Percentiles rank a stretch among this genome's conserved stretches.
phyloP scores from a whole-genome alignment of 176 grass and related monocot genomes.

The Bonia amplexicaulis region DNA sequence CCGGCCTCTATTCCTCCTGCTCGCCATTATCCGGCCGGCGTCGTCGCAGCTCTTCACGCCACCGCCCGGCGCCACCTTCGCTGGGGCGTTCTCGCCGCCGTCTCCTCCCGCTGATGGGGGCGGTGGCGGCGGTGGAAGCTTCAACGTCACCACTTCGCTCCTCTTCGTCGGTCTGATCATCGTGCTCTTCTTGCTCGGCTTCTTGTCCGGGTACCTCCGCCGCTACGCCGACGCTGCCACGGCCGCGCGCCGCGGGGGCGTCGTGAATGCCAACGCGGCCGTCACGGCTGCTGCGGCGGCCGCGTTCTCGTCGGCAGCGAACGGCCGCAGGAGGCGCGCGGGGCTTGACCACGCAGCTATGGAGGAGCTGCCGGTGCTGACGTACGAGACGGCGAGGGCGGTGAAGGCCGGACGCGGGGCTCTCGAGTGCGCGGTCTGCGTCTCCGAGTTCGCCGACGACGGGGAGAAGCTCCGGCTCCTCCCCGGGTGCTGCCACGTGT shows the following conservation, averaged over 20 bases:
- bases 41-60: constrained; percentile 27
- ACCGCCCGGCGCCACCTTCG: background rate
- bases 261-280: background rate
- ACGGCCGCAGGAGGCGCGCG: background rate
- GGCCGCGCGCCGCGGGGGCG: background rate
- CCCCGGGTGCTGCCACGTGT: constrained; percentile 77
- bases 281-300: constrained; percentile 17
- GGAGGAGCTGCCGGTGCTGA: constrained; percentile 63
- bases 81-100: constrained; percentile 22
- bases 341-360: constrained; percentile 51
- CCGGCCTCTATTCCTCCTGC: background rate
- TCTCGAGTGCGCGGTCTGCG: constrained; percentile 81
- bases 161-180: constrained; percentile 47
- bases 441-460: constrained; percentile 59
- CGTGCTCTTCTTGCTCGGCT: constrained; percentile 64
- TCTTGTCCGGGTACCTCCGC: constrained; percentile 62
- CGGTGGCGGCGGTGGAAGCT: background rate
- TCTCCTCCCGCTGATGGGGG: background rate
- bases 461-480: constrained; percentile 67
- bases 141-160: constrained; percentile 45
- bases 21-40: background rate
- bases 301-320: constrained; percentile 7
- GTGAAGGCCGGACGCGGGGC: constrained; percentile 51
- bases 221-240: constrained; percentile 34
- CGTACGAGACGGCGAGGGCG: constrained; percentile 47